Evolutionary conservation across 805 yeast species (phyloP).

Genomic region (Candida cerambycidarum): DNA sequence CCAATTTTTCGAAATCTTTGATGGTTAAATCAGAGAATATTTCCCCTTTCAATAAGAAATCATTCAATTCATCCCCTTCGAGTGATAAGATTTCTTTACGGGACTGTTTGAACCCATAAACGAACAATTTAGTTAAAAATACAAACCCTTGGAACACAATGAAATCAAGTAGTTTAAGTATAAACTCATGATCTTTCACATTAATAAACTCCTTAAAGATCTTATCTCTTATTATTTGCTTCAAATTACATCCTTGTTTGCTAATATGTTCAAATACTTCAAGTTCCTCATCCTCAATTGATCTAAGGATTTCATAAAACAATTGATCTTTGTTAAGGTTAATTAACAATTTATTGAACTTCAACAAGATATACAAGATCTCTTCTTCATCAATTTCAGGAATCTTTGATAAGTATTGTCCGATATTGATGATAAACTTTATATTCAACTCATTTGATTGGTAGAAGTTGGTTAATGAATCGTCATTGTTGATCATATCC

Average conservation of each 20-base stretch:
- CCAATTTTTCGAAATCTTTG: slow-evolving; percentile 5
- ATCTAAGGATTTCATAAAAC: slow-evolving; percentile 33
- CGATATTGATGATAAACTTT: slow-evolving; percentile 19
- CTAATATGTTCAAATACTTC: slow-evolving; percentile 32
- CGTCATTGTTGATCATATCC: slow-evolving; percentile 8
- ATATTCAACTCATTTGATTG: slow-evolving; percentile 15
- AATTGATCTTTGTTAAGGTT: slow-evolving; percentile 32
- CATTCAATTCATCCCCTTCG: slow-evolving; percentile 26
- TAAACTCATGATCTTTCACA: slow-evolving; percentile 7
- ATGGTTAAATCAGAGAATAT: slow-evolving; percentile 8
- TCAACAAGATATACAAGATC: slow-evolving; percentile 32
- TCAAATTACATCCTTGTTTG: slow-evolving; percentile 36
- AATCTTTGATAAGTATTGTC: slow-evolving; percentile 18
- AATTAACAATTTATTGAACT: slow-evolving; percentile 27
- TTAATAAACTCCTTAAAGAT: slow-evolving; percentile 4
- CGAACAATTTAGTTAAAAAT: slow-evolving; percentile 29
- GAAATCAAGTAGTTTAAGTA: slow-evolving; percentile 28
- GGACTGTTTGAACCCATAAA: slow-evolving; percentile 21
- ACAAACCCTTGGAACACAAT: slow-evolving; percentile 42
- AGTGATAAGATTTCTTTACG: slow-evolving; percentile 17
- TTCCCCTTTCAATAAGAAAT: slow-evolving; percentile 19
- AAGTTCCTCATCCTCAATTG: slow-evolving; percentile 33
- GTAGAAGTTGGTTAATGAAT: slow-evolving; percentile 3
- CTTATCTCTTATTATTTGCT: slow-evolving; percentile 12
- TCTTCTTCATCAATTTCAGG: slow-evolving; percentile 25